Conservation (phyloP, 345 rosid species). For the Citrus cavaleriei region DNA sequence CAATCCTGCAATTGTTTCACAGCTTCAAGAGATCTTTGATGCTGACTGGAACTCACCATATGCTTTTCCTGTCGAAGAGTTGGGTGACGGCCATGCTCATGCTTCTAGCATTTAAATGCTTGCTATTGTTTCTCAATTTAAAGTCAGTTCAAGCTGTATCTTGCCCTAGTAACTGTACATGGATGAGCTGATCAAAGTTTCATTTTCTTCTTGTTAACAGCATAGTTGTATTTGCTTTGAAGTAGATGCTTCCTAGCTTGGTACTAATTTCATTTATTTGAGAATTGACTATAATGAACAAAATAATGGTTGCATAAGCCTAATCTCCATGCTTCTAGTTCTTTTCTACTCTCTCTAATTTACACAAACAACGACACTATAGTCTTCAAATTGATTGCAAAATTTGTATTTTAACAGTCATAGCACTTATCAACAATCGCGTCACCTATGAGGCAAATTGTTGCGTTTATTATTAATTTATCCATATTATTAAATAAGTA, state of each 20-base stretch:
- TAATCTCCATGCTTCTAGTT: neutral
- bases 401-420: neutral
- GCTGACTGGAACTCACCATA: conserved; percentile 84
- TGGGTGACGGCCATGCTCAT: conserved; percentile 15
- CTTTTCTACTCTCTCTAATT: neutral
- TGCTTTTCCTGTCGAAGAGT: conserved; percentile 51
- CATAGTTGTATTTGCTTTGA: too few species aligned
- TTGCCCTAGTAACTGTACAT: neutral
- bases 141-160: neutral
- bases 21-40: conserved; percentile 75
- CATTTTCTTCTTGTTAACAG: too few species aligned
- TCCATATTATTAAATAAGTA: neutral
- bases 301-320: neutral
- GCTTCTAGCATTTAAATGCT: conserved; percentile 23
- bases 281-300: neutral
- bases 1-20: conserved; percentile 51
- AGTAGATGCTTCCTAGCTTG: neutral
- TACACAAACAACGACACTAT: neutral
- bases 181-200: neutral
- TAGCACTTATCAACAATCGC: neutral
- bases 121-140: neutral
- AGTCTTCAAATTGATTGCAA: neutral
- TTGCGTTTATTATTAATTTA: neutral
- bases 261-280: neutral
- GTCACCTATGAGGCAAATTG: neutral